Conservation (phyloP, 2,329 filamentous ascomycete genomes). For the Aspergillus fischeri region DNA sequence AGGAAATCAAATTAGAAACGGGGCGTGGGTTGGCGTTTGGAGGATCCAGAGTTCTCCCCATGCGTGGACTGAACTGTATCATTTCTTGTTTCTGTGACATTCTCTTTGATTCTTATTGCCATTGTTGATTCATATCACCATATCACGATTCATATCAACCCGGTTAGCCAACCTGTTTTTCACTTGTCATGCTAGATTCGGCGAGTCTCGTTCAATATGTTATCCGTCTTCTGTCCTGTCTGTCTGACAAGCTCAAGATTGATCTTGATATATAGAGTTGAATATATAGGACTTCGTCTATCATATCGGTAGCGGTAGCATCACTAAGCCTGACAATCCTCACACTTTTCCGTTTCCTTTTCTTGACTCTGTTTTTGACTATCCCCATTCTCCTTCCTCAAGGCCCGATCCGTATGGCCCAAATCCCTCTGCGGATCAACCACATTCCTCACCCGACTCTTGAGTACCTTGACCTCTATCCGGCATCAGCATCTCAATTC, state of each 20-base stretch:
- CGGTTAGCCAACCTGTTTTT: neutral
- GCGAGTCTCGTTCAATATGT: neutral
- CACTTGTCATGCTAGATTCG: neutral
- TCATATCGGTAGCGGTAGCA: neutral
- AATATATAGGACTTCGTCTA: neutral
- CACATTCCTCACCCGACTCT: conserved; percentile 75
- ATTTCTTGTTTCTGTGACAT: conserved; percentile 2
- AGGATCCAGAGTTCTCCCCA: neutral
- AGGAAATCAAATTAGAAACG: conserved; percentile 12
- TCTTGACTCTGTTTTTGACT: conserved; percentile 30
- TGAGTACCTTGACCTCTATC: conserved; percentile 79
- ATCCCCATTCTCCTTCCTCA: conserved; percentile 30
- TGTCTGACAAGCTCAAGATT: neutral
- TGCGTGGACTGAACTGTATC: conserved; percentile 2
- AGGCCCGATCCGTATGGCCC: conserved; percentile 70
- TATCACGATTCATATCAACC: neutral
- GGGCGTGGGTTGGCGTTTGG: conserved; percentile 15
- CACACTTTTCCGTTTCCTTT: conserved; percentile 16
- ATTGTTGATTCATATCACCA: no score
- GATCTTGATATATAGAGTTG: conserved; percentile 2
- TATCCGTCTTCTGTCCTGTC: neutral
- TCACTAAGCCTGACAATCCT: conserved; percentile 20
- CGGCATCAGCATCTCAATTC: neutral
- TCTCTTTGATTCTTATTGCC: neutral
- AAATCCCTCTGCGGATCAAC: conserved; percentile 74